A percentile compares a stretch with the other conserved stretches of the same genome.
phyloP scores from a whole-genome alignment of 495 filamentous ascomycete genomes.

The Margaritispora aquatica region DNA sequence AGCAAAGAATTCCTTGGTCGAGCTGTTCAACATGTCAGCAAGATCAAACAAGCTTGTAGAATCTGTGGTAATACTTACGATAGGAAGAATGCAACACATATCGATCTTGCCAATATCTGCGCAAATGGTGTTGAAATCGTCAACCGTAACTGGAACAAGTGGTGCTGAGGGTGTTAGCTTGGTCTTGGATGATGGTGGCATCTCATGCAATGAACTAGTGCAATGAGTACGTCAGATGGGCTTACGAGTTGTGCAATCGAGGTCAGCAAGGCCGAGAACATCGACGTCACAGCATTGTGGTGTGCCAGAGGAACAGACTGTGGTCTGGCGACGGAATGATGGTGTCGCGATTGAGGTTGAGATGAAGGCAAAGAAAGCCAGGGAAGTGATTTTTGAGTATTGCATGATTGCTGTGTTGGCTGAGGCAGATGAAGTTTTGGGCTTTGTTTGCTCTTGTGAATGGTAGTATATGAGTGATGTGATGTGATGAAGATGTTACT shows the following conservation, averaged over 20 bases:
- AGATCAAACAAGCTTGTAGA: background rate
- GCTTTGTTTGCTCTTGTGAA: too few relatives aligned
- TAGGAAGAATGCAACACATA: conserved; percentile 31
- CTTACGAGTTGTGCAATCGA: conserved; percentile 40
- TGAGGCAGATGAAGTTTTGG: too few relatives aligned
- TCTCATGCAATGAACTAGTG: background rate
- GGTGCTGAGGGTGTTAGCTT: conserved; percentile 11
- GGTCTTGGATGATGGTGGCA: background rate
- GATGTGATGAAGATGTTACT: background rate
- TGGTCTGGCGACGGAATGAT: conserved; percentile 13
- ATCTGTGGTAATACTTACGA: conserved; percentile 19
- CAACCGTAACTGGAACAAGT: conserved; percentile 21
- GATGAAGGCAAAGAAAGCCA: background rate
- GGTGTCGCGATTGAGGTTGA: background rate
- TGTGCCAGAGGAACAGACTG: conserved; percentile 20
- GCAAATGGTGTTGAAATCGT: conserved; percentile 25
- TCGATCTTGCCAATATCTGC: conserved; percentile 30
- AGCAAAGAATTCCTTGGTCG: background rate
- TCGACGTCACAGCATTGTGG: conserved; percentile 40
- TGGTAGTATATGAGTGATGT: background rate
- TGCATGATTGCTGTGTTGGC: background rate
- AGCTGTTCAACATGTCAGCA: background rate
- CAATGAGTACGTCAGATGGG: background rate
- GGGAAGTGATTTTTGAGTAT: background rate
- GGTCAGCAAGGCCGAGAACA: conserved; percentile 38